phyloP scores from a whole-genome alignment of 2,329 filamentous ascomycete species.

The Septoria linicola region DNA sequence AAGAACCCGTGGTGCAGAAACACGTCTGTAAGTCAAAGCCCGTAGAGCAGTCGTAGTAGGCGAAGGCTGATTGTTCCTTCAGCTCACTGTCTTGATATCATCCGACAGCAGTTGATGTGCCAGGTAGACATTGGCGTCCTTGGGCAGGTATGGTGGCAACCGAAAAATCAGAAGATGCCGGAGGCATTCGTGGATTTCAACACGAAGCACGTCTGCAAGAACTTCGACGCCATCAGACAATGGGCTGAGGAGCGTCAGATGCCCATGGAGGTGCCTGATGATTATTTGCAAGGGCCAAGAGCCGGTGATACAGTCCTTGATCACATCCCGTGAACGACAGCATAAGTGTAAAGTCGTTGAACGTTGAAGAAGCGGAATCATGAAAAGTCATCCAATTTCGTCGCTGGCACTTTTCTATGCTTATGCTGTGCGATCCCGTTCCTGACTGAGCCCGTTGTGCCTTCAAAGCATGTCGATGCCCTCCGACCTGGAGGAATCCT shows the following conservation, averaged over 20 bases:
- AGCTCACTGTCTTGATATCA: constrained; percentile 62
- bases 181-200: constrained; percentile 62
- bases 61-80: constrained; percentile 7
- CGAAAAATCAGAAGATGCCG: constrained; percentile 38
- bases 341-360: neutral
- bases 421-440: too few relatives aligned
- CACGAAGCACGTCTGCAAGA: constrained; percentile 59
- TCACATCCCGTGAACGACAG: constrained; percentile 15
- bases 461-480: too few relatives aligned
- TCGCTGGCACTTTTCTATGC: too few relatives aligned
- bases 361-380: constrained; percentile 3
- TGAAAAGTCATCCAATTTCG: too few relatives aligned
- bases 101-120: constrained; percentile 67
- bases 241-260: constrained; percentile 59
- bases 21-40: constrained; percentile 55
- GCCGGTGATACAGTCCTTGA: constrained; percentile 20
- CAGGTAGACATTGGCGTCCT: constrained; percentile 60
- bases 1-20: constrained; percentile 53
- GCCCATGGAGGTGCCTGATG: constrained; percentile 40
- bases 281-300: constrained; percentile 21
- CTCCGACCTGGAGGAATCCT: too few relatives aligned
- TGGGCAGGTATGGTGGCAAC: constrained; percentile 61
- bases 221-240: constrained; percentile 53
- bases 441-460: too few relatives aligned
- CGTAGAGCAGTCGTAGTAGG: neutral